phyloP scores from a whole-genome alignment of 345 rosid genomes.

The Gynandropsis gynandra region DNA sequence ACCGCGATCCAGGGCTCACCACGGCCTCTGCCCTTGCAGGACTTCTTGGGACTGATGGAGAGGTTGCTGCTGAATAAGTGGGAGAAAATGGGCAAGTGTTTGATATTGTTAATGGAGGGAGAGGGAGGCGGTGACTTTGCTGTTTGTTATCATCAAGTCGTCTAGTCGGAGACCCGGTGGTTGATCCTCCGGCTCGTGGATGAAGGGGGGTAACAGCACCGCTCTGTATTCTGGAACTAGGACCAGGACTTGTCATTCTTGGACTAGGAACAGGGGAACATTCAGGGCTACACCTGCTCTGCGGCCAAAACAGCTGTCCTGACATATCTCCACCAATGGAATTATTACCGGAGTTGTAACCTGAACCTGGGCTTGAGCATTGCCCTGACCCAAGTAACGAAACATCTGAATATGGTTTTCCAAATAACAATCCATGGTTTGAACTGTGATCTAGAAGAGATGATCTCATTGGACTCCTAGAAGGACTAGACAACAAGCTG shows the following conservation, averaged over 20 bases:
- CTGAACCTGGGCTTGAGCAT: conserved; percentile 97
- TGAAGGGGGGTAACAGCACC: conserved; percentile 98
- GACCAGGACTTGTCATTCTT: conserved; percentile 95
- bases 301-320: conserved; percentile 85
- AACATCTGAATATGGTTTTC: conserved; percentile 69
- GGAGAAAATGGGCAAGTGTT: conserved; percentile 78
- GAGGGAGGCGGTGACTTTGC: conserved; percentile 84
- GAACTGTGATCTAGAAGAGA: conserved; percentile 58
- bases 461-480: conserved; percentile 87
- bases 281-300: conserved; percentile 93
- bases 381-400: conserved; percentile 85
- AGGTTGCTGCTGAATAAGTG: conserved; percentile 77
- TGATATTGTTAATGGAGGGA: conserved; percentile 68
- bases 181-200: conserved; percentile 76
- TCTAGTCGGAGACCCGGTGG: conserved; percentile 57
- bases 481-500: conserved; percentile 97
- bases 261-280: conserved; percentile 94
- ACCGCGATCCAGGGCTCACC: conserved; percentile 51
- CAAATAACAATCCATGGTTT: conserved; percentile 59
- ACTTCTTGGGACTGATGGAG: conserved; percentile 95
- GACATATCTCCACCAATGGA: conserved; percentile 94
- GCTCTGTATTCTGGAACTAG: conserved; percentile 92
- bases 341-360: conserved; percentile 89
- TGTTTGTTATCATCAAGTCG: conserved; percentile 78
- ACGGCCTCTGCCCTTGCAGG: conserved; percentile 84